A percentile compares a stretch with the other conserved stretches of the same genome.
Evolutionary conservation across 805 yeast genomes (phyloP).

Genomic region (Torulaspora indica): DNA sequence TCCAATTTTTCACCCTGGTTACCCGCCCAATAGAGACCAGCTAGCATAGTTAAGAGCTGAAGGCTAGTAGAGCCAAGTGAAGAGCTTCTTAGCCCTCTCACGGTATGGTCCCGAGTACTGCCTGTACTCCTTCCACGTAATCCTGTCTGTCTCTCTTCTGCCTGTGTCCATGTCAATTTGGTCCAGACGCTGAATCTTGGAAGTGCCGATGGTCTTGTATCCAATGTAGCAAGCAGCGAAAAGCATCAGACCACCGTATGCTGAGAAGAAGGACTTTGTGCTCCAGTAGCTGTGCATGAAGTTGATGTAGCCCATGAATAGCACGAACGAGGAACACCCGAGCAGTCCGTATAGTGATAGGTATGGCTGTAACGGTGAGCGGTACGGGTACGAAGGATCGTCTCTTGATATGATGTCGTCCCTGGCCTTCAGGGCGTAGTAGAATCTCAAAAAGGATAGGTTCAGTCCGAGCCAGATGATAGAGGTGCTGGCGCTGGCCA

Average conservation of each 20-base stretch:
- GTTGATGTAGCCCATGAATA: conserved; percentile 59
- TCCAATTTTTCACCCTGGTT: conserved; percentile 2
- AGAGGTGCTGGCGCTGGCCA: conserved; percentile 70
- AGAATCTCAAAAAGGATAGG: conserved; percentile 57
- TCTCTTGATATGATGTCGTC: conserved; percentile 62
- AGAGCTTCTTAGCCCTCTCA: conserved; percentile 27
- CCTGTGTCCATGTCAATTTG: conserved; percentile 80
- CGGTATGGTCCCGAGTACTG: conserved; percentile 35
- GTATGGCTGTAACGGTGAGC: conserved; percentile 67
- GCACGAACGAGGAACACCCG: conserved; percentile 47
- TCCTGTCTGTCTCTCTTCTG: conserved; percentile 74
- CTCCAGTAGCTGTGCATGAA: conserved; percentile 58
- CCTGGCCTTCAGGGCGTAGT: conserved; percentile 53
- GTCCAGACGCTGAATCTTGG: conserved; percentile 62
- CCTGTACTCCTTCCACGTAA: conserved; percentile 73
- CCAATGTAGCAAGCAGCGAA: conserved; percentile 49
- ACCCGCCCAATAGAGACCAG: background rate
- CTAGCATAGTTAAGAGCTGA: background rate
- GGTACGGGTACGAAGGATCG: conserved; percentile 62
- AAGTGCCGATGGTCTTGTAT: conserved; percentile 56
- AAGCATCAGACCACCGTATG: conserved; percentile 57
- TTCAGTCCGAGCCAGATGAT: conserved; percentile 77
- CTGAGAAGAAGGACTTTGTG: conserved; percentile 56
- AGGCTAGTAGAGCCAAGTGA: conserved; percentile 34
- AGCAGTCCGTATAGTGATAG: conserved; percentile 58